phyloP scores from a whole-genome alignment of 2,329 filamentous ascomycete species.

The Ophiocordyceps camponoti-leonardi region DNA sequence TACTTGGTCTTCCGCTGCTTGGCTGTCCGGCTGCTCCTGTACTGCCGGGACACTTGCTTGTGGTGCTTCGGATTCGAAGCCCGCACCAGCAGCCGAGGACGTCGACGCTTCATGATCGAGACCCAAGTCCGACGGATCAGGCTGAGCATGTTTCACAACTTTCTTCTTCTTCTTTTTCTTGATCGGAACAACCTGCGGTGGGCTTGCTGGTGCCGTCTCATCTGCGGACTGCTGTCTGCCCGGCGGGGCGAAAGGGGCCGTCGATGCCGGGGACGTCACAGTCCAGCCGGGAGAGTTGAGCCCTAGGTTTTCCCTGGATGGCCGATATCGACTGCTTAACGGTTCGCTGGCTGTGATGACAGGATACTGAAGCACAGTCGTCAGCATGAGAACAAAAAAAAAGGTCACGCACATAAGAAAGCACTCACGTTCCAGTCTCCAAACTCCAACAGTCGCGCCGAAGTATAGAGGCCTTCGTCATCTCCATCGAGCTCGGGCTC shows the following conservation, averaged over 20 bases:
- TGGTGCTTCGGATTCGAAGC: constrained; percentile 1
- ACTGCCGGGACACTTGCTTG: neutral
- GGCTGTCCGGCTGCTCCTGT: constrained; percentile 2
- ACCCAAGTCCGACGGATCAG: constrained; percentile 11
- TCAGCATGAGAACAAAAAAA: constrained; percentile 7
- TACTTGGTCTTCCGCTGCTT: constrained; percentile 11
- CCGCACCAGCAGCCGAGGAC: constrained; percentile 1
- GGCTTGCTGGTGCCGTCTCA: constrained; percentile 4
- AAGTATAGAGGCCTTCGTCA: constrained; percentile 54
- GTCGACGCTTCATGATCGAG: constrained; percentile 8
- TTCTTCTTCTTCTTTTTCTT: constrained; percentile 23
- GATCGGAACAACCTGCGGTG: constrained; percentile 13
- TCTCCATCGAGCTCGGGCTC: constrained; percentile 44
- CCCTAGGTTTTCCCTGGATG: constrained; percentile 13
- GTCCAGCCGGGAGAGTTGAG: constrained; percentile 10
- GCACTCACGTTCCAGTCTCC: constrained; percentile 83
- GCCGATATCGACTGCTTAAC: constrained; percentile 45
- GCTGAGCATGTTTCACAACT: constrained; percentile 15
- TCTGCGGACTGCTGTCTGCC: neutral
- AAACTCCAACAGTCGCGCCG: constrained; percentile 57
- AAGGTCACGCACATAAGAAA: neutral
- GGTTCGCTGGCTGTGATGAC: constrained; percentile 73
- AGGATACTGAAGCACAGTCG: constrained; percentile 47
- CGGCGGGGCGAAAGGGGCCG: constrained; percentile 2
- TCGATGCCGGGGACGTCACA: constrained; percentile 7